Evolutionary conservation across 192 early-diverging fungal genomes (phyloP), one percentile per base, ranked within the genome.

Genomic region (Podila minutissima): DNA sequence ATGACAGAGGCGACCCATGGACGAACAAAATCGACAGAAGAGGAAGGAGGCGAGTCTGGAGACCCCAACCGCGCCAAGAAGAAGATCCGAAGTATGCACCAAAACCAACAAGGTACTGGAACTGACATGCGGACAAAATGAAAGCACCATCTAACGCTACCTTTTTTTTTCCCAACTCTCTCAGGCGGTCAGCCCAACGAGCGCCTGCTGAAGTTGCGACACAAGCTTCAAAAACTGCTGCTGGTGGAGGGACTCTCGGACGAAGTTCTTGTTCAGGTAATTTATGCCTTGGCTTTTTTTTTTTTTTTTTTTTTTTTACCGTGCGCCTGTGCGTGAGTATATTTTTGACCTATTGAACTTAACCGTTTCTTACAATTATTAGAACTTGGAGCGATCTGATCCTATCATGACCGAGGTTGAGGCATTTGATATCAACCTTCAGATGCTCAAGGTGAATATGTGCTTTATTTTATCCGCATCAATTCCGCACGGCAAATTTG

Each of bases 331-430:
- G 4, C n/a, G 11, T 38, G 29, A 38, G 26, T n/a, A 12, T 12
- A 24, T 63, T 49, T 55, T 57, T 48, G 32, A 11, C 7, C 5
- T 37, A 1, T 37, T 37, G 35, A 62, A 11, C 5, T 48, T 66
- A 17, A 65, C 24, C 32, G 6, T 35, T 26, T 17, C 62, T 65
- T 24, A 0, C 48, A 29, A 61, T 51, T 50, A 59, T 20, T 59
- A 77, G 67, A 82, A 85, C 35, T 50, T 74, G 33, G 74, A 67
- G 28, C 71, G 81, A 19, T 70, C 81, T 0, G 71, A 82, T 37
- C 71, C 74, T 31, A 74, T 85, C 46, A 74, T 85, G 22, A 51
- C 70, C 15, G 84, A 85, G 61, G 79, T 85, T n/a, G 84, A 85
- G 71, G 69, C 75, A 12, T 85, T 85, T 57, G 61, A 65, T 17